Evolutionary conservation across 2,329 filamentous ascomycete species (phyloP).

Genomic region (Penicillium oxalicum): DNA sequence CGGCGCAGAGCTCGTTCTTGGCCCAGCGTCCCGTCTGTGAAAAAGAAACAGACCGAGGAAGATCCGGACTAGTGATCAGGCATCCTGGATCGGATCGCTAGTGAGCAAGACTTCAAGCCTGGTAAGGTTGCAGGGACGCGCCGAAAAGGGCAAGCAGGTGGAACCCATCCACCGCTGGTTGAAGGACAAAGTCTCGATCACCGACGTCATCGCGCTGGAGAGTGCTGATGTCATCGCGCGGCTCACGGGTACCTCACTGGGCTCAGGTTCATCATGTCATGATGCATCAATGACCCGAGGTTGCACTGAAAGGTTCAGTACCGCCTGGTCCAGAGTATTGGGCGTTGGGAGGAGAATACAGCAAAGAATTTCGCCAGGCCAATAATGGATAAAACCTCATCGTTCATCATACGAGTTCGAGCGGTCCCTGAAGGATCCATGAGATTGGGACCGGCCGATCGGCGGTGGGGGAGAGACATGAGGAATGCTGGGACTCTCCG

Average conservation of each 20-base stretch:
- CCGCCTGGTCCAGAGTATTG: no score
- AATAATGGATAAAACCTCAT: no score
- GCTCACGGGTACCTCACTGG: slow-evolving; percentile 3
- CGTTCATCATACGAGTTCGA: neutral
- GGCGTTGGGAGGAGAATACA: no score
- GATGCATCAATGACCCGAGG: neutral
- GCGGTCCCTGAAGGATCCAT: slow-evolving; percentile 1
- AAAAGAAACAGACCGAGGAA: neutral
- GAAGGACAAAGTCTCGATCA: slow-evolving; percentile 11
- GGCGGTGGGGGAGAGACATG: slow-evolving; percentile 2
- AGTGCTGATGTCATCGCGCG: slow-evolving; percentile 18
- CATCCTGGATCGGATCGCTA: no score
- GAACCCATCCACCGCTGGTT: neutral
- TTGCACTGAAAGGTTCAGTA: no score
- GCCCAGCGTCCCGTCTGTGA: neutral
- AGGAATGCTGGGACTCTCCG: slow-evolving; percentile 5
- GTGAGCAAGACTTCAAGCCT: no score
- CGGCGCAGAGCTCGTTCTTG: neutral
- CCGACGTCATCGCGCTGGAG: slow-evolving; percentile 18
- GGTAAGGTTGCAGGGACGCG: no score
- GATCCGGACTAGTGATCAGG: no score
- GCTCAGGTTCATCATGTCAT: slow-evolving; percentile 13
- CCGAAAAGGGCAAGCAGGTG: no score
- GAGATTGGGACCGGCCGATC: slow-evolving; percentile 1
- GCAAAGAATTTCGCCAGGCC: no score